Percentiles rank a stretch among this genome's conserved stretches.
These are phyloP conservation scores for Neurospora sp. DNA, from an alignment of 2,329 filamentous ascomycete genomes.

Conservation along the genomic window DNA sequence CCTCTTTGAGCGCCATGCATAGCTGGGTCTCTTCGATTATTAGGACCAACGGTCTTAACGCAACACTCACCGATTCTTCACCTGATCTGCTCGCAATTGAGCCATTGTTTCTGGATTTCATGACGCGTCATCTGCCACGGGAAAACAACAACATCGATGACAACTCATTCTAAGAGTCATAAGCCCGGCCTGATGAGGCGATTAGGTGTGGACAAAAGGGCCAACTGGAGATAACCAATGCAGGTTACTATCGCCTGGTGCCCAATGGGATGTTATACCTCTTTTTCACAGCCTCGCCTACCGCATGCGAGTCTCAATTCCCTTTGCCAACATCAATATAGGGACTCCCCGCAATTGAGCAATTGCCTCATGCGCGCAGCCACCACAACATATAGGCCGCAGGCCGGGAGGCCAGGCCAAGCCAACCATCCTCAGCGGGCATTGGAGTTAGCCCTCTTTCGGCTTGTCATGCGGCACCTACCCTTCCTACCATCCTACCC, in stretches of 20 bases:
- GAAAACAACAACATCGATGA: neutral
- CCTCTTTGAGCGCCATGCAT: neutral
- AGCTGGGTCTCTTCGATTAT: neutral
- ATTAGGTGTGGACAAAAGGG: neutral
- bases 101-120: neutral
- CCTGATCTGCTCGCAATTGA: neutral
- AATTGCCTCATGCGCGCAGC: conserved; percentile 10
- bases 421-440: neutral
- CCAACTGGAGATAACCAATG: neutral
- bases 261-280: conserved; percentile 4
- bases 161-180: neutral
- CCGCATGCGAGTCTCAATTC: neutral
- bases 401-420: conserved; percentile 4
- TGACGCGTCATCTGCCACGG: neutral
- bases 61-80: neutral
- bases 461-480: conserved; percentile 8
- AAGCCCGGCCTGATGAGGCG: neutral
- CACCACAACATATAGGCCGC: neutral
- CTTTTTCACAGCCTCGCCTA: conserved; percentile 6
- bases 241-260: neutral
- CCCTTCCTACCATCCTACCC: neutral
- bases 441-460: conserved; percentile 10
- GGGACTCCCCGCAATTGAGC: conserved; percentile 16
- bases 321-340: neutral
- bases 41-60: neutral